phyloP scores from a whole-genome alignment of 257 asterid species.

The Solanum piurae region DNA sequence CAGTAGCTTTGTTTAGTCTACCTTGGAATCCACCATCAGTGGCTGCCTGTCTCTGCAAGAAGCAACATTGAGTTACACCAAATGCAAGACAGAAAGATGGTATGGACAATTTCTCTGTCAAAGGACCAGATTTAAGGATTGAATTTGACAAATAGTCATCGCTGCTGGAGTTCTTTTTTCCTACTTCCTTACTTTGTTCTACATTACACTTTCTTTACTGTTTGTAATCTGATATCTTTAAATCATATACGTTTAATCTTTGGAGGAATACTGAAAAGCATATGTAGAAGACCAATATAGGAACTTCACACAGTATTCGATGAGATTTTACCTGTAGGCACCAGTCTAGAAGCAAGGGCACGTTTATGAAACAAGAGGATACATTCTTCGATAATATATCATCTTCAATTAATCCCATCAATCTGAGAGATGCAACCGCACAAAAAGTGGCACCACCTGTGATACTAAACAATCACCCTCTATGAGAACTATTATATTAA shows the following conservation, averaged over 20 bases:
- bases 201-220: background rate
- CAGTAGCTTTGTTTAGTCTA: slow-evolving; percentile 75
- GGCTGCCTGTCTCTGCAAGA: slow-evolving; percentile 65
- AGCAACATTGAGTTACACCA: background rate
- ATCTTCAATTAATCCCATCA: slow-evolving; percentile 83
- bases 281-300: background rate
- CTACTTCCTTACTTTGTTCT: background rate
- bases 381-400: slow-evolving; percentile 33
- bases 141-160: background rate
- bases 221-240: background rate
- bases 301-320: background rate
- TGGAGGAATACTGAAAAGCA: background rate
- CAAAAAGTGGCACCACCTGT: slow-evolving; percentile 99
- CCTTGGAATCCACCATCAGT: slow-evolving; percentile 90
- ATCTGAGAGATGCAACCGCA: slow-evolving; percentile 90
- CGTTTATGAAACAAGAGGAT: slow-evolving; percentile 35
- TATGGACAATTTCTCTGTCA: background rate
- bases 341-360: slow-evolving; percentile 81
- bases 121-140: background rate
- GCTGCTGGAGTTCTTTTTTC: background rate
- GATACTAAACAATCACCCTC: slow-evolving; percentile 55
- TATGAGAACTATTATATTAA: slow-evolving; percentile 27
- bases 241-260: background rate
- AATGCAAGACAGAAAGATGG: background rate
- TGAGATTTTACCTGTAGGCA: slow-evolving; percentile 58